These are phyloP conservation scores for Verticillium klebahnii DNA, from an alignment of 2,329 filamentous ascomycete species.

Conservation along the genomic window DNA sequence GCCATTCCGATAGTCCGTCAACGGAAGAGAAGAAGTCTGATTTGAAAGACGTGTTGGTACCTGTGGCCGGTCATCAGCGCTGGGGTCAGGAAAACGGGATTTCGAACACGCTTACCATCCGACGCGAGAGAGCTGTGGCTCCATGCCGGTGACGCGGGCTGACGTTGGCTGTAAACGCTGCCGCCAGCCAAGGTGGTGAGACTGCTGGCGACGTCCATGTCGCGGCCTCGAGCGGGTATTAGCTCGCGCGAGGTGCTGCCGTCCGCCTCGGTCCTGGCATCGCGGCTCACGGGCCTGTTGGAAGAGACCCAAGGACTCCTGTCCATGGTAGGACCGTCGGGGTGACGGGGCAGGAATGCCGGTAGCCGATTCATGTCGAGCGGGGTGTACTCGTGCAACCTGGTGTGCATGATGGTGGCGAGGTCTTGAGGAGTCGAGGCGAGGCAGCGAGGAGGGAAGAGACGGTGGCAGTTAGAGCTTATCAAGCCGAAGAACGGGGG, in stretches of 20 bases:
- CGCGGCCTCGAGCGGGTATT: conserved; percentile 3
- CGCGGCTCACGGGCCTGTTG: not conserved
- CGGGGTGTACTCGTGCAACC: conserved; percentile 9
- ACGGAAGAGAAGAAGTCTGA: not conserved
- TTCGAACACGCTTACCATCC: not conserved
- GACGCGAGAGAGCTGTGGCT: conserved; percentile 1
- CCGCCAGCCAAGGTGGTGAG: conserved; percentile 7
- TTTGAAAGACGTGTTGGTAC: not conserved
- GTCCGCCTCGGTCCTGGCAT: too few relatives aligned
- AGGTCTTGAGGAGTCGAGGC: not conserved
- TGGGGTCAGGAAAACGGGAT: not conserved
- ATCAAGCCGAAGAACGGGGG: not conserved
- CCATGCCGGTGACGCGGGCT: not conserved
- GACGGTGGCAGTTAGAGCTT: not conserved
- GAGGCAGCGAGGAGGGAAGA: not conserved
- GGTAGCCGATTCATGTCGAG: conserved; percentile 7
- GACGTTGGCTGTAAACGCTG: not conserved
- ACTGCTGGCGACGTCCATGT: conserved; percentile 9
- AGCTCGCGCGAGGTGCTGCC: too few relatives aligned
- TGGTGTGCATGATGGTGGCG: conserved; percentile 1
- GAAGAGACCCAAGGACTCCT: conserved; percentile 8
- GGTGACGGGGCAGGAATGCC: not conserved
- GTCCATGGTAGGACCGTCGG: not conserved
- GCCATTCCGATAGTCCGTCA: not conserved
- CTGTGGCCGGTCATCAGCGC: not conserved